Evolutionary conservation across 768 basidiomycete genomes (phyloP).

Genomic region (Auricularia cornea): DNA sequence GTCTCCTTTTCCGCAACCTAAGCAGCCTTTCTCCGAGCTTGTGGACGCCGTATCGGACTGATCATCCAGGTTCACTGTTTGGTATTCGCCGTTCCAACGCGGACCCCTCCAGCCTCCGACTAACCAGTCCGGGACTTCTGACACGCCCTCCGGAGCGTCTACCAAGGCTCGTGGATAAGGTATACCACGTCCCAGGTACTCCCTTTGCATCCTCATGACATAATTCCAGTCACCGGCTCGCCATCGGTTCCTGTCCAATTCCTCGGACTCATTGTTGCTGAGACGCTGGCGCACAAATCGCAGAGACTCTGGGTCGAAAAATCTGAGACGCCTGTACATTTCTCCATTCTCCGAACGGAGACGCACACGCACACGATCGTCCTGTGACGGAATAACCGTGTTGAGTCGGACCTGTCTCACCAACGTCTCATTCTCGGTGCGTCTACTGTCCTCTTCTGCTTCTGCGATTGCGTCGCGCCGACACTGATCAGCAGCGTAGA

Average conservation of each 20-base stretch:
- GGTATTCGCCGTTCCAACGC: not conserved
- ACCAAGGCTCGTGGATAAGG: not conserved
- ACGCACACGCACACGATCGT: no score
- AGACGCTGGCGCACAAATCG: not conserved
- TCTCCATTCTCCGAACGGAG: no score
- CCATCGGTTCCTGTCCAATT: not conserved
- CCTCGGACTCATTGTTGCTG: not conserved
- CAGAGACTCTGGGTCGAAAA: not conserved
- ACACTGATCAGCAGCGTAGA: not conserved
- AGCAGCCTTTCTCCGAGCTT: not conserved
- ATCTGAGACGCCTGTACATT: not conserved
- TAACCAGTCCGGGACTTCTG: not conserved
- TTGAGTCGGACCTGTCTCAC: no score
- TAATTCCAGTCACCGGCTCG: not conserved
- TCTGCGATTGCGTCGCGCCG: not conserved
- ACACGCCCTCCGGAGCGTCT: not conserved
- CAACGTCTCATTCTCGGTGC: no score
- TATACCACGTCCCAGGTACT: not conserved
- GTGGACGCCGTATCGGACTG: not conserved
- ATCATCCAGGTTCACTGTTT: not conserved
- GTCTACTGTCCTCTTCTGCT: not conserved
- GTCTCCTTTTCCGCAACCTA: not conserved
- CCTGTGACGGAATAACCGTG: no score
- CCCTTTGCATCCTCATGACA: not conserved
- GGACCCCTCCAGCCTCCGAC: not conserved